phyloP scores from a whole-genome alignment of 2,329 filamentous ascomycete species.

The Aspergillus texensis region DNA sequence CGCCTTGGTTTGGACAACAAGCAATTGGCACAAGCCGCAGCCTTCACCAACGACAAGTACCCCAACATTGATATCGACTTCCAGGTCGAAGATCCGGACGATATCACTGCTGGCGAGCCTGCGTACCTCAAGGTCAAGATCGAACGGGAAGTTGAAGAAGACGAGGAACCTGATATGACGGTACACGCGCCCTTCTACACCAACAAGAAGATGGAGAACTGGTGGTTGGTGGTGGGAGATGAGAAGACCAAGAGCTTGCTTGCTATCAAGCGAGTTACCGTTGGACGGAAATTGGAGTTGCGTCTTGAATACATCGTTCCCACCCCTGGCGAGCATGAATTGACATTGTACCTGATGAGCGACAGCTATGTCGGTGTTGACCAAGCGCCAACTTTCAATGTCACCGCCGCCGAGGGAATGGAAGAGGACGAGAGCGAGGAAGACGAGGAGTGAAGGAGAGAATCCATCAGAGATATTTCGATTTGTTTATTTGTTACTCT shows the following conservation, averaged over 20 bases:
- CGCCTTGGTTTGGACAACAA: constrained; percentile 76
- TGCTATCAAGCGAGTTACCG: constrained; percentile 91
- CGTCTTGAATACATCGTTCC: constrained; percentile 88
- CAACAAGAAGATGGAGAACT: constrained; percentile 89
- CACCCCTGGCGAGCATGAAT: constrained; percentile 78
- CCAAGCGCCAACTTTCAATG: constrained; percentile 86
- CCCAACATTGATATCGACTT: constrained; percentile 93
- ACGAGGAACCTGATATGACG: constrained; percentile 74
- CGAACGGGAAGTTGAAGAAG: constrained; percentile 76
- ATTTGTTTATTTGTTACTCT: constrained; percentile 13
- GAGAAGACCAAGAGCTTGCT: constrained; percentile 84
- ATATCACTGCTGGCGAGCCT: constrained; percentile 77
- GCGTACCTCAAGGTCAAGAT: constrained; percentile 83
- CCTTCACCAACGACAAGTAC: constrained; percentile 95
- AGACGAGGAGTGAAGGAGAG: constrained; percentile 56
- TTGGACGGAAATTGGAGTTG: constrained; percentile 75
- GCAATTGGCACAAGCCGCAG: constrained; percentile 85
- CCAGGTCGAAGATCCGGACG: constrained; percentile 77
- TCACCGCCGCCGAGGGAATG: constrained; percentile 88
- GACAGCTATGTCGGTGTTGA: constrained; percentile 97
- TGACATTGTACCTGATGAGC: constrained; percentile 94
- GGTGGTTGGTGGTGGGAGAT: constrained; percentile 96
- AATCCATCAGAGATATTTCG: constrained; percentile 11
- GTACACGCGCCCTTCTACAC: constrained; percentile 98
- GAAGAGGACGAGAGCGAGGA: constrained; percentile 90